A percentile compares a stretch with the other conserved stretches of the same genome.
Evolutionary conservation across 306 rosid genomes (phyloP).

Genomic region (Begonia masoniana): DNA sequence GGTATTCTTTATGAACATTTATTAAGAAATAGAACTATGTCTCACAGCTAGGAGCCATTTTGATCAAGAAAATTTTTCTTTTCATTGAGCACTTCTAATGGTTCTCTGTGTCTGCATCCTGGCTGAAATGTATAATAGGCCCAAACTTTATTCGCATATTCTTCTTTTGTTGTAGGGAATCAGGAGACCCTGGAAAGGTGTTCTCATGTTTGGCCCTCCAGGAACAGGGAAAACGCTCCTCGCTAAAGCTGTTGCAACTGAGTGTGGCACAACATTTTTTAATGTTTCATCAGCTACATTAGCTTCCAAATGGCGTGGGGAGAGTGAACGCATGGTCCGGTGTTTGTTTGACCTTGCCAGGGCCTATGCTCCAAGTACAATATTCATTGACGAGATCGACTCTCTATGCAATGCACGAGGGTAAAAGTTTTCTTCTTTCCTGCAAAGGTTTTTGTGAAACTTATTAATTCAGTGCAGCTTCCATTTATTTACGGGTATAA

Average conservation of each 20-base stretch:
- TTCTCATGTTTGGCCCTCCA: slow-evolving; percentile 99
- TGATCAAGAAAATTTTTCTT: no score
- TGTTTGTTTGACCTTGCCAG: slow-evolving; percentile 95
- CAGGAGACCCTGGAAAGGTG: slow-evolving; percentile 99
- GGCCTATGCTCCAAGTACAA: slow-evolving; percentile 97
- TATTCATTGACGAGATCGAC: slow-evolving; percentile 97
- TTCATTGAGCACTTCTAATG: no score
- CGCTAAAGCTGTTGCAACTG: slow-evolving; percentile 98
- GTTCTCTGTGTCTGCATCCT: no score
- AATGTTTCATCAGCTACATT: slow-evolving; percentile 95
- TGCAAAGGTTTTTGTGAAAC: not conserved
- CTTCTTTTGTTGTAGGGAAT: slow-evolving; percentile 58
- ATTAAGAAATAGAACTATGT: no score
- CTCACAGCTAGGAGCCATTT: no score
- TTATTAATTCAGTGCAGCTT: not conserved
- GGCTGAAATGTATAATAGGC: no score
- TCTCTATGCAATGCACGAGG: slow-evolving; percentile 97
- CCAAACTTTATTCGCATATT: not conserved
- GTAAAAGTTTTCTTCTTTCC: slow-evolving; percentile 24
- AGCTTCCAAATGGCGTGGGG: slow-evolving; percentile 99
- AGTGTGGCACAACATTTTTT: slow-evolving; percentile 97
- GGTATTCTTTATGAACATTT: no score
- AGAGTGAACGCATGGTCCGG: slow-evolving; percentile 98
- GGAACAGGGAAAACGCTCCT: slow-evolving; percentile 98
- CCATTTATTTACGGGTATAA: not conserved